A percentile compares a stretch with the other conserved stretches of the same genome.
phyloP scores from a whole-genome alignment of 75 land plant genomes.

The Ceratopteris richardii region DNA sequence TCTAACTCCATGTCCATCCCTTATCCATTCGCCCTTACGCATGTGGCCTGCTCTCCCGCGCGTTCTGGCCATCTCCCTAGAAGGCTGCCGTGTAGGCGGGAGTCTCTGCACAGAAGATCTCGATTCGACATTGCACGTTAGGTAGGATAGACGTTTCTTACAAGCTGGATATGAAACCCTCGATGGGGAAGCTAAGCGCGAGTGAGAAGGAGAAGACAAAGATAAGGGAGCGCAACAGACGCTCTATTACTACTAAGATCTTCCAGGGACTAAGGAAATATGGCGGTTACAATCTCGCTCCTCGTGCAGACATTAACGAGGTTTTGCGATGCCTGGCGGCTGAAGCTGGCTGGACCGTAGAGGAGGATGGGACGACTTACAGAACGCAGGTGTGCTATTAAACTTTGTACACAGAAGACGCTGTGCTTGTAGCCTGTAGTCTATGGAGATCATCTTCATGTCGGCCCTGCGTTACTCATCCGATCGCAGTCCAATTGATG shows the following conservation, averaged over 20 bases:
- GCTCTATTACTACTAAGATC: constrained; percentile 58
- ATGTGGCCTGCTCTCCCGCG: not conserved
- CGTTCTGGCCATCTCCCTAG: not conserved
- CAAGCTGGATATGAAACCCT: not conserved
- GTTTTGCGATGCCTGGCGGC: constrained; percentile 46
- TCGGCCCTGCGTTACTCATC: no score
- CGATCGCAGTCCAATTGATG: no score
- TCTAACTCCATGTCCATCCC: no score
- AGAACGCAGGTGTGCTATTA: constrained; percentile 11
- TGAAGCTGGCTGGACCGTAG: constrained; percentile 62
- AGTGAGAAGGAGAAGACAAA: constrained; percentile 66
- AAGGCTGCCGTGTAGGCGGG: not conserved
- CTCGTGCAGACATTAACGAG: constrained; percentile 63
- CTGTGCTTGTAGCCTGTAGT: not conserved
- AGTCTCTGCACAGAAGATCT: not conserved
- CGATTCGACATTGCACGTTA: not conserved
- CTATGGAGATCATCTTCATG: no score
- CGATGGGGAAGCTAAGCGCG: constrained; percentile 18
- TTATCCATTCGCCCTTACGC: no score
- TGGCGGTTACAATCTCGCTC: constrained; percentile 56
- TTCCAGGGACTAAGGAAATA: constrained; percentile 48
- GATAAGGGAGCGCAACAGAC: constrained; percentile 45
- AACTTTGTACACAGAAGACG: not conserved
- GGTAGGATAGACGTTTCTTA: not conserved
- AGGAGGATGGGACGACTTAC: constrained; percentile 59